Evolutionary conservation across 768 basidiomycete genomes (phyloP), one percentile per base, ranked within the genome.

Genomic region (Fistulinella prunicolor): DNA sequence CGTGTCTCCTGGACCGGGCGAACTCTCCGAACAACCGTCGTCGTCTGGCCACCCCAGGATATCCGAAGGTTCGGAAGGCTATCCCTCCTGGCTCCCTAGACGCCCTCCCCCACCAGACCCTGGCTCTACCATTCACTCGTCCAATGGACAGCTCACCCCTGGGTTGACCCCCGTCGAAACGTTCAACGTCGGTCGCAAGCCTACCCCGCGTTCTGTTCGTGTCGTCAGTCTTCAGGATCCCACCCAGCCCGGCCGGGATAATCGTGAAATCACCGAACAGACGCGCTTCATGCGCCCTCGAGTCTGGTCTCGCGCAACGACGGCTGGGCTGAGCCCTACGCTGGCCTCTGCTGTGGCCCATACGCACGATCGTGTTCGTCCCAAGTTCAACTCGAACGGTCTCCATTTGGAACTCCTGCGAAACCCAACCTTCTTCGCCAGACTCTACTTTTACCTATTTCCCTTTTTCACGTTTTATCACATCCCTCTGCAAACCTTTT

Each of bases 31-130:
- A 20, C 68, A 59, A 3, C 69, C 69, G 1, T 70, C 67, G 12
- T 63, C 69, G 34, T 69, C 69, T 1, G 59, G 67, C 42, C 65
- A 66, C 14, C 63, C 66, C 9, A 59, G 66, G 47, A 28, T 47
- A 2, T 70, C 66, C 43, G 77, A 80, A 57, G 56, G 66, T 43
- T 77, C 77, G 16, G 86, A 87, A 55, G 83, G 83, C 13, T 92
- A 92, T 62, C 89, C 89, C 3, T 83, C 86, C 20, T 92, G 89
- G 89, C 81, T 92, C 1, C 89, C 89, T 16, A 80, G 73, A 50
- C 77, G 89, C 13, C 89, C 90, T 3, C 82, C 82, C 14, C 86
- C 81, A 1, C 89, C 89, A 0, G 80, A 80, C 8, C 89, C 90
- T 3, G 78, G 78, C 4, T 86, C 85, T 9, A 88, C 85, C 2